A percentile compares a stretch with the other conserved stretches of the same genome.
phyloP scores from a whole-genome alignment of 306 rosid species.

The Acacia melanoxylon region DNA sequence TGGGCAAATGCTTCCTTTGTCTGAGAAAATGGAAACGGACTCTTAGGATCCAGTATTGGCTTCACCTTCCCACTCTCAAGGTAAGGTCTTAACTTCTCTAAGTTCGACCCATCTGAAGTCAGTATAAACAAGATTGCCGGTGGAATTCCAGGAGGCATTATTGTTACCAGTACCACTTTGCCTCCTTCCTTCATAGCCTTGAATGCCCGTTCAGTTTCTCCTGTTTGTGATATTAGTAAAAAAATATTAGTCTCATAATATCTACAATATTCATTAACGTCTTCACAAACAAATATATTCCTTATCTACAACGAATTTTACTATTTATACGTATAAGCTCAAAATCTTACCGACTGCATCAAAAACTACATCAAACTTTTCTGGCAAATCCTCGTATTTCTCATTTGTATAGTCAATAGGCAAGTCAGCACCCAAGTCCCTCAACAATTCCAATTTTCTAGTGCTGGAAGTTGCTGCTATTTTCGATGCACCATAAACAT shows the following conservation, averaged over 20 bases:
- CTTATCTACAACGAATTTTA: background rate
- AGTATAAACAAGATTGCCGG: background rate
- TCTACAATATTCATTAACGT: too few relatives aligned
- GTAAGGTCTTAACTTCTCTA: background rate
- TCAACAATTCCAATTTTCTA: constrained; percentile 41
- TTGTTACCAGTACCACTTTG: constrained; percentile 54
- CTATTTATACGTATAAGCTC: background rate
- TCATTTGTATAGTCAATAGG: constrained; percentile 79
- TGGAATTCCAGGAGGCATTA: constrained; percentile 27
- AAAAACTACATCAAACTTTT: constrained; percentile 69
- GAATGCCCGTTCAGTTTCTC: constrained; percentile 46
- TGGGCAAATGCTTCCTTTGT: constrained; percentile 57
- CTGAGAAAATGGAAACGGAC: constrained; percentile 63
- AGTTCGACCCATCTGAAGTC: background rate
- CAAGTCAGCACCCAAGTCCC: constrained; percentile 59
- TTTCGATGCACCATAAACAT: constrained; percentile 58
- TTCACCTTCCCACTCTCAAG: constrained; percentile 40
- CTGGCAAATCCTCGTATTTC: constrained; percentile 63
- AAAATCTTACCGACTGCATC: constrained; percentile 61
- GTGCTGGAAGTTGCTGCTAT: constrained; percentile 64
- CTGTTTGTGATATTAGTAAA: constrained; percentile 27
- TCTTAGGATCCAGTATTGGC: constrained; percentile 65
- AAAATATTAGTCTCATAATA: background rate
- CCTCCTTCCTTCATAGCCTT: constrained; percentile 75
- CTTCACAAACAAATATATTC: background rate